Conservation (phyloP, 768 basidiomycete species). For the Leccinum imitatum region DNA sequence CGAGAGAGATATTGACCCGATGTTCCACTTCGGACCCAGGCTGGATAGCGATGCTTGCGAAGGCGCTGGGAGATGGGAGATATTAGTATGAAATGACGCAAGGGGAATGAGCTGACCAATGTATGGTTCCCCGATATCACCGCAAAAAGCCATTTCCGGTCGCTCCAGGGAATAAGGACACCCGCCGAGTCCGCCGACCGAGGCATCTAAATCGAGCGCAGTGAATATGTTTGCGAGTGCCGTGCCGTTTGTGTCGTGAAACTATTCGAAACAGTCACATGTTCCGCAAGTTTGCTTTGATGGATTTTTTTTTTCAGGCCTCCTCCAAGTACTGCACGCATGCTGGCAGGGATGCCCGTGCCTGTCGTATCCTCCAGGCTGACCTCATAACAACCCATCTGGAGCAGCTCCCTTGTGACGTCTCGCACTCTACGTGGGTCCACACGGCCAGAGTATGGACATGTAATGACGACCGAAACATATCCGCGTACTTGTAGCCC, state of each 20-base stretch:
- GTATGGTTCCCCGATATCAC: no score
- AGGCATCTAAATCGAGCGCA: conserved; percentile 69
- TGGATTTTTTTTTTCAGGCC: conserved; percentile 57
- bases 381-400: conserved; percentile 95
- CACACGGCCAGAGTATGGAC: conserved; percentile 83
- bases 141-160: conserved; percentile 61
- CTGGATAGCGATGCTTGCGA: no score
- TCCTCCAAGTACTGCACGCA: conserved; percentile 67
- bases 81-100: no score
- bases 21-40: no score
- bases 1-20: no score
- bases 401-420: conserved; percentile 65
- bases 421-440: conserved; percentile 63
- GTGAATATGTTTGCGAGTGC: conserved; percentile 74
- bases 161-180: conserved; percentile 97
- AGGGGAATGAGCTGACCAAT: no score
- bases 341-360: conserved; percentile 72
- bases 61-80: no score
- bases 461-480: conserved; percentile 35
- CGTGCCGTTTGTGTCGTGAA: conserved; percentile 89
- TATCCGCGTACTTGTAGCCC: no score
- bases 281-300: conserved; percentile 67
- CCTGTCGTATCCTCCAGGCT: conserved; percentile 73
- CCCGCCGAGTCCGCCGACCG: conserved; percentile 93
- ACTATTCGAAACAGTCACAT: conserved; percentile 45